A percentile compares a stretch with the other conserved stretches of the same genome.
phyloP scores from a whole-genome alignment of 2,329 filamentous ascomycete species.

The Cordyceps militaris region DNA sequence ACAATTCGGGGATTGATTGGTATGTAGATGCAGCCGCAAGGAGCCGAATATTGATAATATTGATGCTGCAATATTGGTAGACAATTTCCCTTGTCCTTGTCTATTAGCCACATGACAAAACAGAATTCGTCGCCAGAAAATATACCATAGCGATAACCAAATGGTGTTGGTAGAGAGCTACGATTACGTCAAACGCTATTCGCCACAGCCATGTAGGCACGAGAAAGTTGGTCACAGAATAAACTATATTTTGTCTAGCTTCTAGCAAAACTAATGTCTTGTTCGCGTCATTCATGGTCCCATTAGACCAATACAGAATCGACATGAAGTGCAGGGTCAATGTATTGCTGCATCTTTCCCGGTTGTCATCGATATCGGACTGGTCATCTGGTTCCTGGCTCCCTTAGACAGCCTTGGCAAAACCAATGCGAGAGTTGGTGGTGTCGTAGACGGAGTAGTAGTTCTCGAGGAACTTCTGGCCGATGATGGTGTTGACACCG shows the following conservation, averaged over 20 bases:
- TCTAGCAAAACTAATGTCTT: not conserved
- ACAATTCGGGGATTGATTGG: not conserved
- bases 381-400: not conserved
- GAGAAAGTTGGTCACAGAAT: not conserved
- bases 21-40: not conserved
- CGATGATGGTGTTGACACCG: slow-evolving; percentile 23
- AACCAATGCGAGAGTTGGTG: slow-evolving; percentile 17
- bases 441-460: slow-evolving; percentile 25
- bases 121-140: slow-evolving; percentile 20
- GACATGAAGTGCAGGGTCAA: not conserved
- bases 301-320: not conserved
- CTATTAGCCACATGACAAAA: slow-evolving; percentile 20
- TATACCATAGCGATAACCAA: slow-evolving; percentile 16
- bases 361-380: not conserved
- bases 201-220: not conserved
- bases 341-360: not conserved
- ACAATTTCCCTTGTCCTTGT: slow-evolving; percentile 8
- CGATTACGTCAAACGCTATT: too few species aligned
- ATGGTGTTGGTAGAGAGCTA: too few species aligned
- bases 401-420: slow-evolving; percentile 18
- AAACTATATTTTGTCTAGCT: not conserved
- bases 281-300: not conserved
- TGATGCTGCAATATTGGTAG: not conserved
- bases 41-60: not conserved
- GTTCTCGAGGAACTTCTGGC: slow-evolving; percentile 25